Evolutionary conservation across 176 grass and related monocot species (phyloP).

Genomic region (Eleusine coracana): DNA sequence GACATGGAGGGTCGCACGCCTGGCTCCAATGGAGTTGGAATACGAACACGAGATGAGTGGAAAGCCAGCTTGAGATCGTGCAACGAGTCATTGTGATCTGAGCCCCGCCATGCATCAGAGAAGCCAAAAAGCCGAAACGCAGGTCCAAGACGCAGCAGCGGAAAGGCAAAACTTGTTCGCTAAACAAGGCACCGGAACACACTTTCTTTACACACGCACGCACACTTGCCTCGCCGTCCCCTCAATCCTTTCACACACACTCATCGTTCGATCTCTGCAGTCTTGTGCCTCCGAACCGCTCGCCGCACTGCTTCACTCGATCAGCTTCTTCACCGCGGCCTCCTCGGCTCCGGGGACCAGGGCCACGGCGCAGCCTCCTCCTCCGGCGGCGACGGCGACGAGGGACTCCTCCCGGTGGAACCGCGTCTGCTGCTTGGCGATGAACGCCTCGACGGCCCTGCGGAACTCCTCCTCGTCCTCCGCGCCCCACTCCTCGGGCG

Average conservation of each 20-base stretch:
- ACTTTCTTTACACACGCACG: conserved; percentile 36
- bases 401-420: conserved; percentile 79
- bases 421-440: conserved; percentile 62
- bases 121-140: conserved; percentile 18
- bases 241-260: conserved; percentile 25
- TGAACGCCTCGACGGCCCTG: conserved; percentile 67
- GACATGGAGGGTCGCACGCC: neutral
- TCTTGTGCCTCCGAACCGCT: neutral
- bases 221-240: conserved; percentile 9
- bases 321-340: conserved; percentile 37
- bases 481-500: conserved; percentile 31
- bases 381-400: conserved; percentile 27
- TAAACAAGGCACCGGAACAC: conserved; percentile 42
- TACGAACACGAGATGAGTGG: neutral
- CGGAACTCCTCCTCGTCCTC: conserved; percentile 66
- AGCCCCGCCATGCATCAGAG: neutral
- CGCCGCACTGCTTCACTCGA: neutral
- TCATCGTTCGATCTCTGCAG: neutral
- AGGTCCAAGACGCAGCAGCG: conserved; percentile 34
- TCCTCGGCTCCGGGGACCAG: neutral
- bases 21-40: neutral
- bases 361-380: neutral
- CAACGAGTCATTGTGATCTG: neutral
- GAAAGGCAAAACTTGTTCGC: conserved; percentile 53
- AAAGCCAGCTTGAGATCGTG: neutral